Conservation (phyloP, 2,329 filamentous ascomycete species). For the Plenodomus lindquistii region DNA sequence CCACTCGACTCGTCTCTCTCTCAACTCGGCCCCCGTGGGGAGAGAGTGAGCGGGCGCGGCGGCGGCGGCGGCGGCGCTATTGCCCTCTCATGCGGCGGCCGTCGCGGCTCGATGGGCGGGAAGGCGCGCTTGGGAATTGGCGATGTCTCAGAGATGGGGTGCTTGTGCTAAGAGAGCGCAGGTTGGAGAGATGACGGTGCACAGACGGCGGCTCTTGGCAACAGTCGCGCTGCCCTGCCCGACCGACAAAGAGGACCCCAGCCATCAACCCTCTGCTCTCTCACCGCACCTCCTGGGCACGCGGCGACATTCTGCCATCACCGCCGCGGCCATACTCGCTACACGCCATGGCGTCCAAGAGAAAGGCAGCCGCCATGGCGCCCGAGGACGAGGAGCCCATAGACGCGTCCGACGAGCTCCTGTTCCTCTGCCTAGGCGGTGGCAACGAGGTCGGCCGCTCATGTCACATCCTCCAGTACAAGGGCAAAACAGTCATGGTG, state of each 20-base stretch:
- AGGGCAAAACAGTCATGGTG: slow-evolving; percentile 99
- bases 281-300: background rate
- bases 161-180: too few species aligned
- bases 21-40: slow-evolving; percentile 29
- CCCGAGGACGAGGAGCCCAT: slow-evolving; percentile 78
- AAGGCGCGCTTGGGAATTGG: slow-evolving; percentile 20
- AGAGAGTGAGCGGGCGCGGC: slow-evolving; percentile 29
- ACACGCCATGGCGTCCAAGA: slow-evolving; percentile 80
- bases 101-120: slow-evolving; percentile 10
- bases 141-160: slow-evolving; percentile 15
- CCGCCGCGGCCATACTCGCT: background rate
- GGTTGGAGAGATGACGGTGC: slow-evolving; percentile 22
- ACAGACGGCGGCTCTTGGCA: slow-evolving; percentile 29
- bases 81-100: slow-evolving; percentile 26
- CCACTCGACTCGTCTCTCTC: slow-evolving; percentile 30
- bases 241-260: slow-evolving; percentile 28
- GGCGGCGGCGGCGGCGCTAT: slow-evolving; percentile 21
- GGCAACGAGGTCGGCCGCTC: slow-evolving; percentile 97
- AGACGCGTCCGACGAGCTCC: slow-evolving; percentile 90
- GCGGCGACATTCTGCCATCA: background rate
- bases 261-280: background rate
- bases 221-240: too few species aligned
- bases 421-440: slow-evolving; percentile 90
- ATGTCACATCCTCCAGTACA: slow-evolving; percentile 98
- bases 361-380: slow-evolving; percentile 84